Percentiles rank a stretch among this genome's conserved stretches.
Evolutionary conservation across 2,329 filamentous ascomycete species (phyloP).

Genomic region (Trichophyton rubrum): DNA sequence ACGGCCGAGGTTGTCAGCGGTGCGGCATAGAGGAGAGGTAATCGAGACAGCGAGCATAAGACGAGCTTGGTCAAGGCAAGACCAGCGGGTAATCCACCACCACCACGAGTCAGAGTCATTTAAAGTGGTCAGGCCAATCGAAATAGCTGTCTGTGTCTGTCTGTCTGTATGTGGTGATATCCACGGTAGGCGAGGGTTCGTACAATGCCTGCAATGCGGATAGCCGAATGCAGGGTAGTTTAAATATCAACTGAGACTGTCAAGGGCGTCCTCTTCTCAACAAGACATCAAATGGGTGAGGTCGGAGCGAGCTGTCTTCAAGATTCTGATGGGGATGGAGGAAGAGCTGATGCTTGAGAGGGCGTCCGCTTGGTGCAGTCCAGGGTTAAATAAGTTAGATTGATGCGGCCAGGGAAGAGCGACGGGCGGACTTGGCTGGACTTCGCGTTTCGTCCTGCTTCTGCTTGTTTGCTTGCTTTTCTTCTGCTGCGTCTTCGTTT

Average conservation of each 20-base stretch:
- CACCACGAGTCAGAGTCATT: conserved; percentile 21
- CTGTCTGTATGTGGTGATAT: not conserved
- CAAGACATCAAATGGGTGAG: not conserved
- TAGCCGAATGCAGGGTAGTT: not conserved
- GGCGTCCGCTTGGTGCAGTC: not conserved
- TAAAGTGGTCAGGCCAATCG: not conserved
- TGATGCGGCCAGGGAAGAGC: not conserved
- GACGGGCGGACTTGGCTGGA: not conserved
- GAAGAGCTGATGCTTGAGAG: not conserved
- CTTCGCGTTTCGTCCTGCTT: not conserved
- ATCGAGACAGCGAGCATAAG: conserved; percentile 24
- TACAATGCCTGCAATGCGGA: not conserved
- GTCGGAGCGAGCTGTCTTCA: not conserved
- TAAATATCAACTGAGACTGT: not conserved
- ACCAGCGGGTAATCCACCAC: conserved; percentile 28
- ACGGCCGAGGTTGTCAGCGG: conserved; percentile 21
- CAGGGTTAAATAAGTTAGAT: not conserved
- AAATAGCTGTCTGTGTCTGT: not conserved
- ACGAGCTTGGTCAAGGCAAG: conserved; percentile 32
- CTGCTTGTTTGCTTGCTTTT: not conserved
- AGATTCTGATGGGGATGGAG: not conserved
- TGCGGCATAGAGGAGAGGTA: conserved; percentile 29
- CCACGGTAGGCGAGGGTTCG: not conserved
- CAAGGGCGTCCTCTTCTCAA: not conserved
- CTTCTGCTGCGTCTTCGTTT: not conserved